Conservation (phyloP, 768 basidiomycete species). For the Macrolepiota fuliginosa region DNA sequence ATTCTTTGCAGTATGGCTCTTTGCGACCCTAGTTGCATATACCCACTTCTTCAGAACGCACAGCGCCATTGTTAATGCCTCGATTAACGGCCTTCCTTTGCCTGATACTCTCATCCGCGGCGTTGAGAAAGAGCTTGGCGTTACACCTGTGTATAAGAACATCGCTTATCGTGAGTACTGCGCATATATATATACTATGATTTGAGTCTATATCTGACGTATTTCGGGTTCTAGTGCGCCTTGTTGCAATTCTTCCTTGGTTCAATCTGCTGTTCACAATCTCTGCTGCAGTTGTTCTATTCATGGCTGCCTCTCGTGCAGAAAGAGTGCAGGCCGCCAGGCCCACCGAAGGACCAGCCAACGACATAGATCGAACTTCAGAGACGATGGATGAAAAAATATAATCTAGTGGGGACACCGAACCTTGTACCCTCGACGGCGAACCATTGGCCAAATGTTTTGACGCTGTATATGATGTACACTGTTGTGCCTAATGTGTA, state of each 20-base stretch:
- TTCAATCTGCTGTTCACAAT: slow-evolving; percentile 4
- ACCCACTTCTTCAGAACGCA: slow-evolving; percentile 40
- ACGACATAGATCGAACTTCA: neutral
- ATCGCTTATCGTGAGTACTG: slow-evolving; percentile 5
- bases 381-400: neutral
- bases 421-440: neutral
- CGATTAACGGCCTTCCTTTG: slow-evolving; percentile 27
- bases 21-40: slow-evolving; percentile 42
- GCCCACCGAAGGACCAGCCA: neutral
- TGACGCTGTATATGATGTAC: too few species aligned
- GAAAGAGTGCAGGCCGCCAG: neutral
- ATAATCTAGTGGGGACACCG: neutral
- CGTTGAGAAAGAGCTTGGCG: neutral
- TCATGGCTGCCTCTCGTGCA: slow-evolving; percentile 3
- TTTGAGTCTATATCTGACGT: neutral
- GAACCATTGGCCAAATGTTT: neutral
- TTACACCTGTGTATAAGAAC: neutral
- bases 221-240: neutral
- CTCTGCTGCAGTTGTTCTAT: neutral
- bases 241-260: slow-evolving; percentile 11
- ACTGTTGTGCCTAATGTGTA: too few species aligned
- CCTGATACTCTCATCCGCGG: slow-evolving; percentile 16
- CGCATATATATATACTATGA: neutral
- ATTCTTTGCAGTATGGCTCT: slow-evolving; percentile 41
- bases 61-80: slow-evolving; percentile 36